A percentile compares a stretch with the other conserved stretches of the same genome.
These are phyloP conservation scores for Nyctanthes arbortristis DNA, from an alignment of 257 asterid genomes.

Conservation along the genomic window DNA sequence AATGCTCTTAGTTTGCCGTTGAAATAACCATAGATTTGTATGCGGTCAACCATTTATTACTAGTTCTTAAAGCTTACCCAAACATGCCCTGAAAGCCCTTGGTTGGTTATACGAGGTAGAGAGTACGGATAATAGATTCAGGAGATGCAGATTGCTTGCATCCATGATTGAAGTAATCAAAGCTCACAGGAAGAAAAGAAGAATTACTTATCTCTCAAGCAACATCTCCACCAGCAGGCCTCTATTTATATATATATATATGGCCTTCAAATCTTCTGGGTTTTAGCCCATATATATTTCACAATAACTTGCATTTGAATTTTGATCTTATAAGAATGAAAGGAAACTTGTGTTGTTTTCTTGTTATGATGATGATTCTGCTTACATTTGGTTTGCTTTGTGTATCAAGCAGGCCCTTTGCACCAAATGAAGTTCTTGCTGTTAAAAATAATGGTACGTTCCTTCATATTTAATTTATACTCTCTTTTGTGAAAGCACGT, in stretches of 20 bases:
- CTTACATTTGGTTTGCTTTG: conserved; percentile 34
- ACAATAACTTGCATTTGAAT: conserved; percentile 21
- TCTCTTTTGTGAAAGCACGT: too few relatives aligned
- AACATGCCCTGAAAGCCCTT: background rate
- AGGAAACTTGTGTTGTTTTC: conserved; percentile 25
- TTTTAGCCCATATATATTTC: too few relatives aligned
- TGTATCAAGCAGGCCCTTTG: conserved; percentile 42
- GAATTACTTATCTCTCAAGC: conserved; percentile 61
- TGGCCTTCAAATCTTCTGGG: conserved; percentile 7
- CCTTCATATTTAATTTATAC: background rate
- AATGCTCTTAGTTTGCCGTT: too few relatives aligned
- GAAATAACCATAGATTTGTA: too few relatives aligned
- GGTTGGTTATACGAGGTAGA: background rate
- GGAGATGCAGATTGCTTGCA: conserved; percentile 24
- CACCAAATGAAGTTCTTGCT: conserved; percentile 28
- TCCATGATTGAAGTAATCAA: conserved; percentile 9
- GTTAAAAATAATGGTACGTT: too few relatives aligned
- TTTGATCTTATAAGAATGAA: conserved; percentile 37
- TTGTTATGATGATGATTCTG: conserved; percentile 36
- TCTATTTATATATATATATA: background rate
- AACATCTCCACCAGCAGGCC: conserved; percentile 35
- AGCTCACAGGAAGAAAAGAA: conserved; percentile 15
- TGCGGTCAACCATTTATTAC: too few relatives aligned
- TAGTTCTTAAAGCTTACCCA: background rate
- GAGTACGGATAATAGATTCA: too few relatives aligned